Evolutionary conservation across 2,329 filamentous ascomycete species (phyloP).

Genomic region (Kalmusia sp.): DNA sequence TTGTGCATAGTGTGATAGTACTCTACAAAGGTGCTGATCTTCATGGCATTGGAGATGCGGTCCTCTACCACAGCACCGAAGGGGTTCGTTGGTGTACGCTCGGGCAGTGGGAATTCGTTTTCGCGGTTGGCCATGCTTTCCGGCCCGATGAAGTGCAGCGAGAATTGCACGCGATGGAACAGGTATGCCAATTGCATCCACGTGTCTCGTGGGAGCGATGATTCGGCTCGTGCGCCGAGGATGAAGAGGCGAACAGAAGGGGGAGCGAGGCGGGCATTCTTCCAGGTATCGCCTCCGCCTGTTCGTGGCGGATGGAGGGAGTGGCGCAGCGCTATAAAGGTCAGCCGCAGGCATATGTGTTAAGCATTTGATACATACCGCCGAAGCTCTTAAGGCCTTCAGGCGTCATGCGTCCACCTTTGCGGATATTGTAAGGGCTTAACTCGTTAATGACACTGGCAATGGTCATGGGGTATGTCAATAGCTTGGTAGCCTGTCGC

Average conservation of each 20-base stretch:
- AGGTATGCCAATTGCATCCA: slow-evolving; percentile 95
- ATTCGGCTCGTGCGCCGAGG: slow-evolving; percentile 94
- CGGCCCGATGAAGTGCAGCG: slow-evolving; percentile 92
- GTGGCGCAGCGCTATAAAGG: slow-evolving; percentile 78
- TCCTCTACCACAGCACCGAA: slow-evolving; percentile 96
- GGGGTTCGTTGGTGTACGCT: slow-evolving; percentile 83
- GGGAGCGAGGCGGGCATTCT: slow-evolving; percentile 81
- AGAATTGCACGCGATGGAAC: slow-evolving; percentile 90
- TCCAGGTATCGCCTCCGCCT: slow-evolving; percentile 76
- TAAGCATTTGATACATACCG: slow-evolving; percentile 63
- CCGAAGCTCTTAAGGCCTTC: slow-evolving; percentile 95
- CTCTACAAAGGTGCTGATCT: slow-evolving; percentile 97
- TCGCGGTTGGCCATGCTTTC: slow-evolving; percentile 96
- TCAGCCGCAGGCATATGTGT: slow-evolving; percentile 14
- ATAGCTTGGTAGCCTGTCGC: slow-evolving; percentile 88
- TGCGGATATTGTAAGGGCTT: slow-evolving; percentile 85
- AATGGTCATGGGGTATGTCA: slow-evolving; percentile 93
- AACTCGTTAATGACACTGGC: slow-evolving; percentile 92
- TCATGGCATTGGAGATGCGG: slow-evolving; percentile 84
- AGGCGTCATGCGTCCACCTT: slow-evolving; percentile 76
- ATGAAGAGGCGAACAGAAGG: slow-evolving; percentile 93
- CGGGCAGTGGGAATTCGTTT: slow-evolving; percentile 87
- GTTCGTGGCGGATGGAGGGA: slow-evolving; percentile 86
- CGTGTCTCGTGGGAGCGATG: slow-evolving; percentile 88
- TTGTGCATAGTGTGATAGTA: slow-evolving; percentile 98